phyloP scores from a whole-genome alignment of 2,329 filamentous ascomycete genomes.

The Epichloe gansuensis region DNA sequence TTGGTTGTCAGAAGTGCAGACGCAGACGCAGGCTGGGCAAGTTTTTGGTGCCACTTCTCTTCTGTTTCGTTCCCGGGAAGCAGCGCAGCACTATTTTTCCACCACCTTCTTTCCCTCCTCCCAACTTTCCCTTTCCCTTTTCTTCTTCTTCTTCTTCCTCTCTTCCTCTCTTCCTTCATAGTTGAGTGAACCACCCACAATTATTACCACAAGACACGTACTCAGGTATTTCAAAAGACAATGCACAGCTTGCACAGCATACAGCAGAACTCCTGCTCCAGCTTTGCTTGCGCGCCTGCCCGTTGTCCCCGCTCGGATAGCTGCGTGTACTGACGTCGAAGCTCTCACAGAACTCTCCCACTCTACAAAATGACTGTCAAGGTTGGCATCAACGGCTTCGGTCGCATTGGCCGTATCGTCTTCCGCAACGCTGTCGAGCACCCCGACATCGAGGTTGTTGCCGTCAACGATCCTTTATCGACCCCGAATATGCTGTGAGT shows the following conservation, averaged over 20 bases:
- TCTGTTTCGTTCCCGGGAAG: background rate
- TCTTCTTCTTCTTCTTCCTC: background rate
- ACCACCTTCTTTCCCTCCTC: constrained; percentile 3
- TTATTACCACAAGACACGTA: constrained; percentile 1
- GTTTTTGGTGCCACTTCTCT: background rate
- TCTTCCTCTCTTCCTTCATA: background rate
- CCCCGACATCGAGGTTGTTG: constrained; percentile 80
- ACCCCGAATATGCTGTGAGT: constrained; percentile 92
- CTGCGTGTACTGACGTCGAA: constrained; percentile 1
- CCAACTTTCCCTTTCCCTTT: background rate
- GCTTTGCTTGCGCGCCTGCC: background rate
- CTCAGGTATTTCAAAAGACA: background rate
- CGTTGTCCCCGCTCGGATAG: background rate
- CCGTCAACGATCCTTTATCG: constrained; percentile 99
- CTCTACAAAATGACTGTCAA: constrained; percentile 40
- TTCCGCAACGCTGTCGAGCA: constrained; percentile 96
- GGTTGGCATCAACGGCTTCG: constrained; percentile 99
- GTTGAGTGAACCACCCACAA: constrained; percentile 2
- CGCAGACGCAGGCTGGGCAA: background rate
- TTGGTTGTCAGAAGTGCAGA: background rate
- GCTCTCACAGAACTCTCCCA: constrained; percentile 5
- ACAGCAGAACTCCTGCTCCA: background rate
- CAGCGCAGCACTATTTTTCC: constrained; percentile 4
- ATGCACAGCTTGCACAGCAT: background rate
- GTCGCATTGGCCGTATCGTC: constrained; percentile 97